Base-by-base conservation (phyloP, 2,329 filamentous ascomycete genomes). In the Tetracladium maxilliforme region DNA sequence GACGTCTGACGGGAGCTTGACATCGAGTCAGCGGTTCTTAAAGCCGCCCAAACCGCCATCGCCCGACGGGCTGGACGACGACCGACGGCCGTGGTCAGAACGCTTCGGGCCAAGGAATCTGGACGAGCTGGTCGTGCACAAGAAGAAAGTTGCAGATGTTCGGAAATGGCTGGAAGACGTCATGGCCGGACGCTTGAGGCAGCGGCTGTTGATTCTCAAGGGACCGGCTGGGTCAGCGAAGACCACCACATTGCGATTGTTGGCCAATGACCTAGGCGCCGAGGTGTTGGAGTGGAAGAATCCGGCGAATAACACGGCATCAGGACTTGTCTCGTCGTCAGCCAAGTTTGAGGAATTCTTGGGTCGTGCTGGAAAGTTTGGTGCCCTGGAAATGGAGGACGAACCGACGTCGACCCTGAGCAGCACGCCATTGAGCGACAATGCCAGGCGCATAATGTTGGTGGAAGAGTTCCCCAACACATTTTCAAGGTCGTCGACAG, bases 271-370 rank as follows among this genome's bases (percentile, higher is more conserved):
- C n/a, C 58, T 95, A 56, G 67, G 64, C 3, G 74, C 78, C 31
- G 70, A 86, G 33, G 54, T 95, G 16, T 56, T 90, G 16, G 84
- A 95, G 49, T 98, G 90, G 90, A 79, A 72, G 43, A 94, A 92
- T 44, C 84, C 87, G 2, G 61, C 67, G 2, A 68, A 64, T 2
- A 66, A 66, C 2, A 44, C 59, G 3, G 66, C 63, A 2, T 58
- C 64, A 3, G 72, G 70, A 0, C 74, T 73, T 25, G 58, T 72
- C 21, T 86, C 84, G 2, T 64, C 74, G 16, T 71, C 81, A 5
- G 63, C 71, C 6, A 80, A 92, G 37, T 98, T 98, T 42, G 82
- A 92, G 37, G 87, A 95, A 33, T 98, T 95, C 38, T 58, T 98
- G 30, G 75, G 71, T 8, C 69, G 84, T 28, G 76, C 82, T 27